phyloP scores from a whole-genome alignment of 257 asterid genomes.

The Ligustrum vulgare region DNA sequence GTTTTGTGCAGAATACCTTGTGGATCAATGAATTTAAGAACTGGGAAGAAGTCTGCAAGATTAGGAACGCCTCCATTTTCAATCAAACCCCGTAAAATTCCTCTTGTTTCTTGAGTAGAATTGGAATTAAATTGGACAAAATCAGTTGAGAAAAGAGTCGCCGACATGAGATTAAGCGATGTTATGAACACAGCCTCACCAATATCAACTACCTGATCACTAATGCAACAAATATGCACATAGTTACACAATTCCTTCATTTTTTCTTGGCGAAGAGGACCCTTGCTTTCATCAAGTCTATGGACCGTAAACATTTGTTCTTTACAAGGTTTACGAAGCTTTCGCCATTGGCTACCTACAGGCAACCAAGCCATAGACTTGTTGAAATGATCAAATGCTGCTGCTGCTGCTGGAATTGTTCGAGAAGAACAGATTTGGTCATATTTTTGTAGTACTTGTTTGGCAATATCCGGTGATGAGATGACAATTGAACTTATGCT shows the following conservation, averaged over 20 bases:
- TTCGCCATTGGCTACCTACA: too few species aligned
- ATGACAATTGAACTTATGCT: too few species aligned
- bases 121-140: neutral
- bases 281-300: conserved; percentile 15
- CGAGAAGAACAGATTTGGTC: too few species aligned
- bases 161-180: neutral
- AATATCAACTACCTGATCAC: neutral
- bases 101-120: conserved; percentile 6
- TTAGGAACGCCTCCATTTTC: neutral
- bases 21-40: neutral
- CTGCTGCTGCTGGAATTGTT: too few species aligned
- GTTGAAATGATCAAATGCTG: too few species aligned
- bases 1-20: neutral
- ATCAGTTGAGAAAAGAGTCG: neutral
- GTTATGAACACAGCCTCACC: neutral
- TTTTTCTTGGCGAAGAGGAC: conserved; percentile 2
- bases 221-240: neutral
- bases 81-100: neutral
- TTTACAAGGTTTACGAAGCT: neutral
- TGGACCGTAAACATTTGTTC: neutral
- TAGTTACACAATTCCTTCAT: neutral
- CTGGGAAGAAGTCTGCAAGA: neutral
- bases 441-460: too few species aligned
- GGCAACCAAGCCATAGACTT: too few species aligned
- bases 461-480: too few species aligned